These are phyloP conservation scores for Penicillium nucicola DNA, from an alignment of 495 filamentous ascomycete genomes.

Conservation along the genomic window DNA sequence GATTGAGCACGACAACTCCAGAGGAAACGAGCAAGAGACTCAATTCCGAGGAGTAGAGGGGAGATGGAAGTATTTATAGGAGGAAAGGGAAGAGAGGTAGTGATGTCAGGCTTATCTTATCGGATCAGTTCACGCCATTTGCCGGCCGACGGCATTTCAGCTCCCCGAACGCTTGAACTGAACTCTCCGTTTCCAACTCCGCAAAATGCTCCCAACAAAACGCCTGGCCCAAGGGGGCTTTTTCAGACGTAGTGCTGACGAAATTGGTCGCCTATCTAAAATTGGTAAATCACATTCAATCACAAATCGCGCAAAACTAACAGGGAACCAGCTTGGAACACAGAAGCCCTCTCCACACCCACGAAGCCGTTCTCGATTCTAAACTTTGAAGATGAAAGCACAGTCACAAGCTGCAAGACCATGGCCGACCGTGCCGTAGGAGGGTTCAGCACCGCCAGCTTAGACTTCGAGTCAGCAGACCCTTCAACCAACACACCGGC, in stretches of 20 bases:
- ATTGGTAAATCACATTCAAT: slow-evolving; percentile 45
- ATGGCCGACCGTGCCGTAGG: slow-evolving; percentile 87
- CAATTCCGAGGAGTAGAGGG: too few relatives aligned
- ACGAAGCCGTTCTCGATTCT: slow-evolving; percentile 48
- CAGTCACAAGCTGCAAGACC: slow-evolving; percentile 66
- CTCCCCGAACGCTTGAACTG: neutral
- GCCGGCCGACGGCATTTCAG: slow-evolving; percentile 1
- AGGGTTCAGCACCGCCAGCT: slow-evolving; percentile 69
- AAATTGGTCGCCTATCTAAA: slow-evolving; percentile 56
- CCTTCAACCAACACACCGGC: slow-evolving; percentile 43
- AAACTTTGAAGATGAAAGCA: slow-evolving; percentile 60
- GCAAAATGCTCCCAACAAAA: slow-evolving; percentile 46
- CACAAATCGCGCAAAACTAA: slow-evolving; percentile 1
- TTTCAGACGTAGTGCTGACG: slow-evolving; percentile 60
- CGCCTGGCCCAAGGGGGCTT: slow-evolving; percentile 54
- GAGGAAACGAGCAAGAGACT: neutral
- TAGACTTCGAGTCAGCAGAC: slow-evolving; percentile 62
- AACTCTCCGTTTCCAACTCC: neutral
- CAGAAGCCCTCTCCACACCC: slow-evolving; percentile 46
- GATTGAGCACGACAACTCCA: neutral
- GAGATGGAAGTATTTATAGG: neutral
- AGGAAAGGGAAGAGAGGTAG: neutral
- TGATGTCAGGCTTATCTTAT: neutral
- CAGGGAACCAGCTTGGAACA: slow-evolving; percentile 42
- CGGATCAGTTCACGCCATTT: slow-evolving; percentile 4